These are phyloP conservation scores for Psidium friedrichsthalianum DNA, from an alignment of 345 rosid genomes.

Conservation along the genomic window DNA sequence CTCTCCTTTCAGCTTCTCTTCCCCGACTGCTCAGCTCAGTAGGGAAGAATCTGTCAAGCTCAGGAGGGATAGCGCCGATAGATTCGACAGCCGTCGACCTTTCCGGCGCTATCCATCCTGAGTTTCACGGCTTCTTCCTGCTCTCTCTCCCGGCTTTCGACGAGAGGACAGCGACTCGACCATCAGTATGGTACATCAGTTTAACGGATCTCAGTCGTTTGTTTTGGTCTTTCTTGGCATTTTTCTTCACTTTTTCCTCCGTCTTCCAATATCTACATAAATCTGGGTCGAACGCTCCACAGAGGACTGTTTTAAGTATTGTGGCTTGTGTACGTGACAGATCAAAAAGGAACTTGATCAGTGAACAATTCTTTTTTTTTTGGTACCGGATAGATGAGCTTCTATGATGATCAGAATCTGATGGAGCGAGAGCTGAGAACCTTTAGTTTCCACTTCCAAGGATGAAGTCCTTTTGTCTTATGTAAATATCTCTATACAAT, in stretches of 20 bases:
- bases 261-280: background rate
- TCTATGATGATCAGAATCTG: background rate
- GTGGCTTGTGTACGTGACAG: background rate
- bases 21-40: background rate
- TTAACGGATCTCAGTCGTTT: background rate
- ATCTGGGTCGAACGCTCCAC: background rate
- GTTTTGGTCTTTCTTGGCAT: background rate
- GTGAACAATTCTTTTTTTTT: background rate
- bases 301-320: background rate
- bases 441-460: background rate
- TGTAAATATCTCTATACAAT: background rate
- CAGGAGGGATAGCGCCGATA: slow-evolving; percentile 41
- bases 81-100: background rate
- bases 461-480: background rate
- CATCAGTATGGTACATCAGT: background rate
- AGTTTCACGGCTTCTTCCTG: slow-evolving; percentile 16
- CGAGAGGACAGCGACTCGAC: background rate
- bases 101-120: slow-evolving; percentile 26
- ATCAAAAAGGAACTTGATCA: background rate
- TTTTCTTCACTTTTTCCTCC: background rate
- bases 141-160: background rate
- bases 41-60: slow-evolving; percentile 23
- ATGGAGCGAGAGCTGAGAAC: background rate
- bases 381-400: background rate
- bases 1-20: background rate